Conservation (phyloP, 805 yeast species). For the Hermanozyma aechmeae region DNA sequence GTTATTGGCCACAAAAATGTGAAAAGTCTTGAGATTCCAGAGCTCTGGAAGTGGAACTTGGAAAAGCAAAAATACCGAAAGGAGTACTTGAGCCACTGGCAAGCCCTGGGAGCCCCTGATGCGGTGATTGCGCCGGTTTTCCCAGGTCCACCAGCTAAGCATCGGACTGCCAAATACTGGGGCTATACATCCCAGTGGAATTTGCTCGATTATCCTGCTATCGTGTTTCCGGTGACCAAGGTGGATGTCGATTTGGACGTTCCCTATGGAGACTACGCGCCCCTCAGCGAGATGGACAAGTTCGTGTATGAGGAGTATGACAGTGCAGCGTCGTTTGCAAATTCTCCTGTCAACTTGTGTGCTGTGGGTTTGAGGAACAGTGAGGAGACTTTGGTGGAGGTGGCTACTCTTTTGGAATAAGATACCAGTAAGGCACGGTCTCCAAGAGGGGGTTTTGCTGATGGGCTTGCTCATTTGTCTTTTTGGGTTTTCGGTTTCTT, state of each 20-base stretch:
- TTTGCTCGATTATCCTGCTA: constrained; percentile 11
- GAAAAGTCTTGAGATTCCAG: constrained; percentile 5
- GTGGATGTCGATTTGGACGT: constrained; percentile 8
- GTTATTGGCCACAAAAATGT: constrained; percentile 7
- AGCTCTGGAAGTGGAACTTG: constrained; percentile 10
- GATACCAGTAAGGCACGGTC: no score
- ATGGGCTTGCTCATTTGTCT: no score
- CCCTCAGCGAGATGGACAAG: constrained; percentile 8
- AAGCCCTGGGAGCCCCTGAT: constrained; percentile 4
- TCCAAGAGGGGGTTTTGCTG: no score
- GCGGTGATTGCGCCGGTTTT: constrained; percentile 11
- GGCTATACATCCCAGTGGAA: constrained; percentile 13
- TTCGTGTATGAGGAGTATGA: constrained; percentile 7
- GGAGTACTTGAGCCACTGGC: constrained; percentile 10
- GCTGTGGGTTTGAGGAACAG: constrained; percentile 12
- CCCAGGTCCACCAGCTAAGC: constrained; percentile 10
- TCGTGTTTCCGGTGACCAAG: constrained; percentile 10
- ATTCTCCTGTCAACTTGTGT: constrained; percentile 11
- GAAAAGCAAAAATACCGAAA: constrained; percentile 10
- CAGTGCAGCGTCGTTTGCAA: constrained; percentile 7
- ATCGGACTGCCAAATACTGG: constrained; percentile 13
- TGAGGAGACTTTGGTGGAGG: constrained; percentile 11
- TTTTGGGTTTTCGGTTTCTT: no score
- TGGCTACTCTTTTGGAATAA: constrained; percentile 2
- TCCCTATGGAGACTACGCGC: constrained; percentile 7